Base-by-base conservation (phyloP, 306 rosid species). In the Cicer chorassanicum region DNA sequence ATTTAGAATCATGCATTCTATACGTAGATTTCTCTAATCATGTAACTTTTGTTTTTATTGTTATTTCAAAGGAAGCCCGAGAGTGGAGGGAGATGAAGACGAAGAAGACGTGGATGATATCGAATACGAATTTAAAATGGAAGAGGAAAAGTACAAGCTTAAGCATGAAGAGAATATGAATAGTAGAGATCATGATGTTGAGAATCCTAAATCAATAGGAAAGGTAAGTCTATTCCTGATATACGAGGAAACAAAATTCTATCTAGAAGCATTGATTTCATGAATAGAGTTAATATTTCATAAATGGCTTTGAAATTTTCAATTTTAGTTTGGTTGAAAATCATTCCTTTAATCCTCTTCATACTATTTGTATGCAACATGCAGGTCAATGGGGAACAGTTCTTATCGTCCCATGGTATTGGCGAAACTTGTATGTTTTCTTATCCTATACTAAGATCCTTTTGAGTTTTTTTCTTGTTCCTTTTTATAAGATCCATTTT, bases 41-140 rank as follows among this genome's bases (percentile, higher is more conserved):
- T 43, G 53, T 70, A 41, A 16, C 10, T 65, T 85, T 13, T 29
- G 2, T 9, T 56, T 60, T 60, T 18, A 78, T 44, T 60, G 8
- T 51, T 43, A 15, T 66, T 80, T 73, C 45, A 65, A 81, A 91
- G 97, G 99, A 78, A 92, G 99, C 73, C 97, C 99, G 4, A 89
- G 99, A 78, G 99, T 94, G 38, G 88, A 65, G 63, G 97, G 99
- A 69, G 99, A 94, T 56, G 99, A 94, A 0, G 99, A 94, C 19
- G 99, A 94, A 84, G 97, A 94, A 76, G 99, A 80, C 70, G 76
- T 90, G 64, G 99, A 94, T 76, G 99, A 94, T 76, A 92, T 94
- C 65, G 99, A 94, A 68, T 93, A 94, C 8, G 99, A 94, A 79
- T 94, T 94, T 82, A 87, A 89, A 65, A 80, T 83, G 36, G 90